Conservation (phyloP, 768 basidiomycete genomes). For the Omphalotus guepiniiformis region DNA sequence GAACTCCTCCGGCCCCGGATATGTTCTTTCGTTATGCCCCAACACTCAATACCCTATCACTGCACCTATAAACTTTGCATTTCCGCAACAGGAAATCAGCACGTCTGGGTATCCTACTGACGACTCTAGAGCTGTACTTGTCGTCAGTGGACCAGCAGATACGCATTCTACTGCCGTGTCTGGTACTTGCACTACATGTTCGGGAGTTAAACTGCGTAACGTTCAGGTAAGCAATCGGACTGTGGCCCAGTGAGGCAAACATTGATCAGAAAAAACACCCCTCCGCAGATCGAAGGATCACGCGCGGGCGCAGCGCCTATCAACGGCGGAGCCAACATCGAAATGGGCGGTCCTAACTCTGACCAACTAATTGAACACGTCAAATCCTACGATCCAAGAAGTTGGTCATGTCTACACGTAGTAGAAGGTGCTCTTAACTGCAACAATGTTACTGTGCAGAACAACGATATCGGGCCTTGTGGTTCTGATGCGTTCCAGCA, state of each 20-base stretch:
- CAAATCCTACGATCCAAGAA: conserved; percentile 67
- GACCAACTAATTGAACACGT: conserved; percentile 77
- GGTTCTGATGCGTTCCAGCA: conserved; percentile 59
- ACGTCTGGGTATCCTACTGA: conserved; percentile 74
- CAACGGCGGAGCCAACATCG: conserved; percentile 71
- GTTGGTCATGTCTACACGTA: conserved; percentile 83
- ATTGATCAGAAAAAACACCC: conserved; percentile 1
- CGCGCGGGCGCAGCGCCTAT: conserved; percentile 50
- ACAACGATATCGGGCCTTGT: conserved; percentile 82
- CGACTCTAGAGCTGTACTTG: conserved; percentile 60
- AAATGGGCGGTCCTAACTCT: conserved; percentile 77
- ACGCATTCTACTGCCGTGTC: conserved; percentile 74
- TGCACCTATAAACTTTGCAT: conserved; percentile 62
- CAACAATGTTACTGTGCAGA: conserved; percentile 59
- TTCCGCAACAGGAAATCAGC: conserved; percentile 74
- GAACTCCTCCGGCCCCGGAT: conserved; percentile 64
- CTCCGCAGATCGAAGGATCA: conserved; percentile 65
- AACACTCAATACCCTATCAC: conserved; percentile 56
- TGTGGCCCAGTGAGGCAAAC: neutral
- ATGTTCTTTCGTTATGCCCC: conserved; percentile 64
- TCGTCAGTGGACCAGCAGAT: conserved; percentile 66
- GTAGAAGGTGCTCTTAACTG: conserved; percentile 66
- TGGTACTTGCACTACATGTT: conserved; percentile 60
- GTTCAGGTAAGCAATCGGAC: conserved; percentile 66
- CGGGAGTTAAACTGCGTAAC: conserved; percentile 61